Base-by-base conservation (phyloP, 768 basidiomycete genomes). In the Mycena albidolilacea region DNA sequence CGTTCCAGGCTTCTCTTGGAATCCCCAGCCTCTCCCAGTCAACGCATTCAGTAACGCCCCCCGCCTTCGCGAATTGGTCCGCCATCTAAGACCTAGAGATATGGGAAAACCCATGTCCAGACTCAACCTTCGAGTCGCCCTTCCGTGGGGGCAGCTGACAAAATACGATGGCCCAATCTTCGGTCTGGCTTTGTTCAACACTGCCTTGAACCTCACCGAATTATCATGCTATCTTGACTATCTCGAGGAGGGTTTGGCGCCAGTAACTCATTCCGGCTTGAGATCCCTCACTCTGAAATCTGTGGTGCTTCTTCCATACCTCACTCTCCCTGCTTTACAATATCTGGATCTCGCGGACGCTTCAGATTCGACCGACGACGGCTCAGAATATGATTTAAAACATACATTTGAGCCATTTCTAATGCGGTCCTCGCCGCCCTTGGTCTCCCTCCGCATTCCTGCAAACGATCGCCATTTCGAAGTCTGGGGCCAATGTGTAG, bases 111-210 rank as follows among this genome's bases (percentile, higher is more conserved):
- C 30, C 30, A 43, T 43, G 14, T 43, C 14, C 57, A 19, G 14
- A 7, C 17, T 17, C 37, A n/a, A 12, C 37, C 19, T 15, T 17
- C 6, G 30, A 30, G 30, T 59, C 3, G 8, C 17, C 57, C 21
- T 52, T 19, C 64, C 64, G 6, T 37, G 44, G 52, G 17, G 19
- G 19, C 57, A 64, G 37, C 54, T 64, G 50, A 64, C 64, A 6
- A 54, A 39, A 23, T 64, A 38, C 37, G 48, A 64, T 7, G 57
- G 57, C 37, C 6, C 7, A 4, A n/a, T 59, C 17, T 6, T 11
- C 6, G 30, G 6, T 15, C 39, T 59, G 35, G 7, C 19, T 19
- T 7, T 59, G 15, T n/a, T 59, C 37, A 23, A 1, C 17, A 17
- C 10, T 37, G 37, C 38, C 19, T 7, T 17, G 39, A 59, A 59